These are phyloP conservation scores for Adansonia gregorii DNA, from an alignment of 441 rosid species.

Conservation along the genomic window DNA sequence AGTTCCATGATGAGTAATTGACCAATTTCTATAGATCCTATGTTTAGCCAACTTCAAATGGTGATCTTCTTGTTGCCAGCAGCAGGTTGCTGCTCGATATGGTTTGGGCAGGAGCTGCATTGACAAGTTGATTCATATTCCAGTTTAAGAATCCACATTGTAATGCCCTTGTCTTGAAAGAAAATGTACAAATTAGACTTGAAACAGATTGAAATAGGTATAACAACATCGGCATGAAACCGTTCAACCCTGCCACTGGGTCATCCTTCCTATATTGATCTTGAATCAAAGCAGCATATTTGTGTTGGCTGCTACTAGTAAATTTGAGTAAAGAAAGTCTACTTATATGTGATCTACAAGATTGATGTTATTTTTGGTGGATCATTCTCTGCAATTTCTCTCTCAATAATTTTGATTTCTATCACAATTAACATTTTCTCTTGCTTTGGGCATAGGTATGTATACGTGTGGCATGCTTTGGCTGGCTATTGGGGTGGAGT, in stretches of 20 bases:
- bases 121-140: neutral
- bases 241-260: neutral
- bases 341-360: neutral
- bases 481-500: conserved; percentile 98
- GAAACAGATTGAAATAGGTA: neutral
- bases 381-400: neutral
- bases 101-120: neutral
- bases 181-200: neutral
- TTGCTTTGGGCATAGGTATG: conserved; percentile 48
- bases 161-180: neutral
- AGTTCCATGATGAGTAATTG: conserved; percentile 4
- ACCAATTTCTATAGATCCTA: neutral
- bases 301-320: neutral
- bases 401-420: neutral
- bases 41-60: neutral
- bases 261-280: neutral
- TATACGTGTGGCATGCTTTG: conserved; percentile 94
- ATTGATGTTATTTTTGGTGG: neutral
- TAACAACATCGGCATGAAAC: neutral
- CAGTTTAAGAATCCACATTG: neutral
- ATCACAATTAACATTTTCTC: neutral
- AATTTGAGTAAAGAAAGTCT: conserved; percentile 1
- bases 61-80: neutral
- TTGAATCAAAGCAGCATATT: neutral
- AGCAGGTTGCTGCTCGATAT: neutral